Evolutionary conservation across 2,329 filamentous ascomycete species (phyloP).

Genomic region (Pyrenochaeta sp.): DNA sequence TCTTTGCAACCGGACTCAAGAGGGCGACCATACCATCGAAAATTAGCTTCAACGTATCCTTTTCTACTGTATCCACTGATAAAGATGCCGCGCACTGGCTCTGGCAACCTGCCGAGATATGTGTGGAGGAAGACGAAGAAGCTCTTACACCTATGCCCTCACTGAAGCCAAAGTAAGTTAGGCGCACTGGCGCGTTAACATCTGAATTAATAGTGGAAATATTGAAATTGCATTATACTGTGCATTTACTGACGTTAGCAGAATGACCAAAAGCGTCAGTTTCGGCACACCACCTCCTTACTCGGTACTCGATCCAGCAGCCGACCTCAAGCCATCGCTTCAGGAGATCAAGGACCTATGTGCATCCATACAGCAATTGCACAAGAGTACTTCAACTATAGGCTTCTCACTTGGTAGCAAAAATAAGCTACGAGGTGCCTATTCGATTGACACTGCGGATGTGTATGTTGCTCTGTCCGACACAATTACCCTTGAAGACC

Average conservation of each 20-base stretch:
- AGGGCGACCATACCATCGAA: conserved; percentile 19
- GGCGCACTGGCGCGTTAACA: neutral
- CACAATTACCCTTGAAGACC: conserved; percentile 41
- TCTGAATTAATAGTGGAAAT: neutral
- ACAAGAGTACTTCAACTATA: conserved; percentile 37
- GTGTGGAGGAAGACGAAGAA: conserved; percentile 40
- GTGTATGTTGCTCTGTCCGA: conserved; percentile 22
- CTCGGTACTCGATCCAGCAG: conserved; percentile 32
- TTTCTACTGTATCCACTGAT: conserved; percentile 30
- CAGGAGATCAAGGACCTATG: conserved; percentile 49
- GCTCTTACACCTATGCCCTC: conserved; percentile 15
- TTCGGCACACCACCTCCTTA: conserved; percentile 47
- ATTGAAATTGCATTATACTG: neutral
- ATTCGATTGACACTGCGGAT: conserved; percentile 28
- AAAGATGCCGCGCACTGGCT: conserved; percentile 29
- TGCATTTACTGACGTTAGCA: conserved; percentile 14
- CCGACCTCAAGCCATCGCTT: conserved; percentile 14
- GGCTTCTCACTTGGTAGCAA: conserved; percentile 46
- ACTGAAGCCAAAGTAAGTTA: conserved; percentile 32
- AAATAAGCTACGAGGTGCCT: conserved; percentile 41
- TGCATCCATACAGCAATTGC: conserved; percentile 41
- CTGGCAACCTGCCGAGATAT: conserved; percentile 46
- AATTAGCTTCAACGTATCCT: conserved; percentile 46
- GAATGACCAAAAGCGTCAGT: conserved; percentile 44
- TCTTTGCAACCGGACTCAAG: conserved; percentile 33